phyloP scores from a whole-genome alignment of 768 basidiomycete species.

The Cystobasidium onofrii region DNA sequence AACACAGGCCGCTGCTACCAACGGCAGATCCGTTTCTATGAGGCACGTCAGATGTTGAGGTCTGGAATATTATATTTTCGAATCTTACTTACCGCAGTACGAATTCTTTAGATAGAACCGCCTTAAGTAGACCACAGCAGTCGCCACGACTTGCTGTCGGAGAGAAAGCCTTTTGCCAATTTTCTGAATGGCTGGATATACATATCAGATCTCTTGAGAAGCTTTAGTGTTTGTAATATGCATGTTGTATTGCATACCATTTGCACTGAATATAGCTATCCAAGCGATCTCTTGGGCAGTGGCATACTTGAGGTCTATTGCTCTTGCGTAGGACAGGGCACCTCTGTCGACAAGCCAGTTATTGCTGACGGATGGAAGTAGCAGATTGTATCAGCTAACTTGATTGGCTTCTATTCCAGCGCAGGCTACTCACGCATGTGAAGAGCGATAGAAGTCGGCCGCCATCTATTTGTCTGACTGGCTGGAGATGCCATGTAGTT shows the following conservation, averaged over 20 bases:
- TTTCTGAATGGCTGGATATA: slow-evolving; percentile 63
- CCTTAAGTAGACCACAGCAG: slow-evolving; percentile 87
- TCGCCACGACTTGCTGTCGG: slow-evolving; percentile 84
- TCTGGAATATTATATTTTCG: background rate
- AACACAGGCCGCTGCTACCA: slow-evolving; percentile 84
- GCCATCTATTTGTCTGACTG: slow-evolving; percentile 2
- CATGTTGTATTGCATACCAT: slow-evolving; percentile 51
- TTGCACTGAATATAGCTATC: slow-evolving; percentile 79
- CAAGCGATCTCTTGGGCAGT: slow-evolving; percentile 72
- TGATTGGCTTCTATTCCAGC: background rate
- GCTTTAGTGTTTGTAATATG: background rate
- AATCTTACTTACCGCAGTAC: slow-evolving; percentile 53
- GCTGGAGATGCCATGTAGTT: background rate
- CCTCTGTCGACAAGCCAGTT: slow-evolving; percentile 83
- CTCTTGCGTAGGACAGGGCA: slow-evolving; percentile 63
- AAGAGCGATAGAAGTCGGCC: slow-evolving; percentile 32
- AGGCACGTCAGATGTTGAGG: too few relatives aligned
- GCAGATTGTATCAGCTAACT: background rate
- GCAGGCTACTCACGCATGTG: slow-evolving; percentile 15
- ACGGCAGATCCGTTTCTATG: slow-evolving; percentile 78
- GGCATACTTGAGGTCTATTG: slow-evolving; percentile 69
- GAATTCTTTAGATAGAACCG: slow-evolving; percentile 95
- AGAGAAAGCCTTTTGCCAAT: slow-evolving; percentile 73
- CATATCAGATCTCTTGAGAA: background rate
- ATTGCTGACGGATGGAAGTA: slow-evolving; percentile 53